Base-by-base conservation (phyloP, 495 filamentous ascomycete genomes). In the Neurospora sp. region DNA sequence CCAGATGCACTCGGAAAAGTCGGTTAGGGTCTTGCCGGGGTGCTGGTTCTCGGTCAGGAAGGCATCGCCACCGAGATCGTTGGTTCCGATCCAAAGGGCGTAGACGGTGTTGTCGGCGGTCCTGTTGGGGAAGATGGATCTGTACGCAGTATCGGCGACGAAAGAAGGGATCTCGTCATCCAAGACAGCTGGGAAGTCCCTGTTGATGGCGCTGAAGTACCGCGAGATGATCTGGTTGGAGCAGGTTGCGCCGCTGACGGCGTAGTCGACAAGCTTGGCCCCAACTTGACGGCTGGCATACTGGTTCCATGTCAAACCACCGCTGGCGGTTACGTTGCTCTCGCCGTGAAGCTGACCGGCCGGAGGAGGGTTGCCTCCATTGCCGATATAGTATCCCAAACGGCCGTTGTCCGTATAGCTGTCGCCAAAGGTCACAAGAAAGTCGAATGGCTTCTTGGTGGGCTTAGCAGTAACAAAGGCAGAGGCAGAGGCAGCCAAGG, bases 41-140 rank as follows among this genome's bases (percentile, higher is more conserved):
- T 86, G 78, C 78, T 92, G 88, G 45, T 84, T 84, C 78, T 92
- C 90, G 24, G 86, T 87, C 36, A 93, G 77, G 77, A 93, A 90
- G 34, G 84, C 89, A 66, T 84, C 78, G 71, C 80, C 84, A 42
- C 91, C 91, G 13, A 94, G 83, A 77, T 94, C 92, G 76, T 93
- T 94, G 71, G 91, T 92, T 0, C 92, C 92, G 75, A 93, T 92
- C 91, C 90, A 94, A 42, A 93, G 86, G 1, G 89, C 83, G 75
- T 92, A 93, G 6, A 92, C 89, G 4, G 90, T 91, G 73, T 89
- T 88, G n/a, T 85, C 77, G 21, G 84, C 73, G 1, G 82, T 83
- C 69, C 87, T 84, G 70, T 83, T 79, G 37, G 86, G 81, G 79
- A 89, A 91, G 19, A 85, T 75, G 5, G 84, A 76, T 39, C 84